Base-by-base conservation (phyloP, 345 rosid genomes). In the Arabis alpina region DNA sequence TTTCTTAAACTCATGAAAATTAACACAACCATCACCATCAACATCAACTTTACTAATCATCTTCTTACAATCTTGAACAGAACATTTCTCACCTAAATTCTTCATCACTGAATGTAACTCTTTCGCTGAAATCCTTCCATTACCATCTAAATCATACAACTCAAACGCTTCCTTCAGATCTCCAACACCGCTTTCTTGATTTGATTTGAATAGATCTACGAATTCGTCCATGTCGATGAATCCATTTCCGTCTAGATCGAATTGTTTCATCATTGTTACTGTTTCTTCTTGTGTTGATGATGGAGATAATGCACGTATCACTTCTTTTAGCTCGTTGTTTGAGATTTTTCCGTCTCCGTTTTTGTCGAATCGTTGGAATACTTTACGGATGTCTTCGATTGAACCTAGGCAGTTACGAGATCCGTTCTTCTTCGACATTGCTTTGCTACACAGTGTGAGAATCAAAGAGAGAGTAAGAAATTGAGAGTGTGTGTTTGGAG, bases 281-380 rank as follows among this genome's bases (percentile, higher is more conserved):
- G 85, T 86, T 65, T 94, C 97, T 5, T 82, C 87, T 4, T 69
- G 30, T 3, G 91, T 66, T 0, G 91, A 64, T 5, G 57, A 23
- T 6, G 92, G 76, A 14, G 87, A 85, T 2, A 94, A 86, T 6
- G 86, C 84, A 2, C 60, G 66, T 40, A 94, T 81, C 66, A 80
- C 83, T 27, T 87, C 87, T 28, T 75, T 77, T 0, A 94, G 83
- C 79, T 94, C 99, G 11, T 79, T 77, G 44, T 76, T 71, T 5
- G 95, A 94, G 88, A 94, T 94, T 84, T 79, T 87, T 0, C 99
- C 99, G 76, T 94, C 99, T 28, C 93, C 88, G 81, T 91, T 94
- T 58, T 83, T 86, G 81, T 94, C 99, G 81, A 86, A 87, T 48
- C 89, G 83, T 44, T 79, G 64, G 68, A 94, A 94, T 2, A 91